Percentiles rank a stretch among this genome's conserved stretches.
Evolutionary conservation across 805 yeast species (phyloP).

Genomic region (Kluyveromyces aestuarii): DNA sequence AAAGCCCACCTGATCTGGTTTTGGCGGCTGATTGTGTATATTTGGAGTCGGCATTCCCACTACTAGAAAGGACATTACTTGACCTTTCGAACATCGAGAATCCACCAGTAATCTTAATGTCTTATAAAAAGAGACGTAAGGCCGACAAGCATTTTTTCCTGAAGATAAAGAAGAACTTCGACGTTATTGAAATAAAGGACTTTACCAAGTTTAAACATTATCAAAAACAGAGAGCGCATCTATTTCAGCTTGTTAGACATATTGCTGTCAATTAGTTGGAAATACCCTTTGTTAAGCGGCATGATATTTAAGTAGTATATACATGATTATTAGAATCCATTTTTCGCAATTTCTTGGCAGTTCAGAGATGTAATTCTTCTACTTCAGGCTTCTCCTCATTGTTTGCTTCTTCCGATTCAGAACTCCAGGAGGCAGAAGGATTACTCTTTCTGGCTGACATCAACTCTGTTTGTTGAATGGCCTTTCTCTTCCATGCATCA

Average conservation of each 20-base stretch:
- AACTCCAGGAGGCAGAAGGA: conserved; percentile 25
- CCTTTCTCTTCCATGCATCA: conserved; percentile 66
- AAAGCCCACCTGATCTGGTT: conserved; percentile 34
- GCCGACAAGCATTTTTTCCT: conserved; percentile 28
- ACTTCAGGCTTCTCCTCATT: conserved; percentile 3
- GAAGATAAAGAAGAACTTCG: conserved; percentile 27
- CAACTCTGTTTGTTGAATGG: conserved; percentile 52
- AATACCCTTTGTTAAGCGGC: not conserved
- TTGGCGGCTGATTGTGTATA: conserved; percentile 57
- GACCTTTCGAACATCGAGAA: conserved; percentile 31
- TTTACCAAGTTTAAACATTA: conserved; percentile 30
- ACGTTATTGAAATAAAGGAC: conserved; percentile 24
- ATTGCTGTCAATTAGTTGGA: not conserved
- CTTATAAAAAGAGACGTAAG: conserved; percentile 46
- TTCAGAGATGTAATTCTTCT: conserved; percentile 2
- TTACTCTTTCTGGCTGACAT: conserved; percentile 38
- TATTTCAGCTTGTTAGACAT: conserved; percentile 31
- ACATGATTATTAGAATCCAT: not conserved
- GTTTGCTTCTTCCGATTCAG: conserved; percentile 1
- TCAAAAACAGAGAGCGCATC: conserved; percentile 32
- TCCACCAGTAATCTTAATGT: conserved; percentile 39
- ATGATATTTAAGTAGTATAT: not conserved
- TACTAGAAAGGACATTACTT: conserved; percentile 39
- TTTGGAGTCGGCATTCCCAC: conserved; percentile 43
- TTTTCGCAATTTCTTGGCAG: not conserved